phyloP scores from a whole-genome alignment of 106 monocot genomes.

The Platanthera guangdongensis region DNA sequence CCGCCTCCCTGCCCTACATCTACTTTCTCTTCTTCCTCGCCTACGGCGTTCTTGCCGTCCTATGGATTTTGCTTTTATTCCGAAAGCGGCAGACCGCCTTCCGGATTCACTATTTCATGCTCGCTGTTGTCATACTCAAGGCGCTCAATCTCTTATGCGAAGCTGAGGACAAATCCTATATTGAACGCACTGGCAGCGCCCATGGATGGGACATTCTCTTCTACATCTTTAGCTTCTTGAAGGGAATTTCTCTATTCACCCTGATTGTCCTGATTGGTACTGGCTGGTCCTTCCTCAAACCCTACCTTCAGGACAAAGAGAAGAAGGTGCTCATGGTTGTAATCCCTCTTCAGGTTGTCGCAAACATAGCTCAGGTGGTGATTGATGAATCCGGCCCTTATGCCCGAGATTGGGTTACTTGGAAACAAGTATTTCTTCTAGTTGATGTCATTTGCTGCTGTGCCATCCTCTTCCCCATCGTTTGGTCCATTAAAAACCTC shows the following conservation, averaged over 20 bases:
- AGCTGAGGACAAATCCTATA: slow-evolving; percentile 76
- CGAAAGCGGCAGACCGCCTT: slow-evolving; percentile 50
- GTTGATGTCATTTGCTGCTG: slow-evolving; percentile 43
- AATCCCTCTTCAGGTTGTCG: slow-evolving; percentile 44
- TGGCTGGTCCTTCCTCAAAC: slow-evolving; percentile 90
- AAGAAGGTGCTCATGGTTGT: slow-evolving; percentile 48
- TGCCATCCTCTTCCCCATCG: slow-evolving; percentile 42
- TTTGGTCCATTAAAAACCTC: slow-evolving; percentile 43
- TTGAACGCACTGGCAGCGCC: slow-evolving; percentile 65
- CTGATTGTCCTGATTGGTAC: slow-evolving; percentile 84
- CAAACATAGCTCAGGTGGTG: slow-evolving; percentile 36
- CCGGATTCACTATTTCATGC: slow-evolving; percentile 88
- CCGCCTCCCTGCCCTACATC: slow-evolving; percentile 40
- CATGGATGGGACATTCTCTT: slow-evolving; percentile 95
- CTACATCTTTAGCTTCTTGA: slow-evolving; percentile 89
- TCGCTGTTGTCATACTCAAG: slow-evolving; percentile 66
- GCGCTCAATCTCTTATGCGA: slow-evolving; percentile 68
- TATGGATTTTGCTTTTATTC: slow-evolving; percentile 46
- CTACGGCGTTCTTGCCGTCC: slow-evolving; percentile 34
- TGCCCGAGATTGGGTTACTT: slow-evolving; percentile 19
- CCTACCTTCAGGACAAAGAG: slow-evolving; percentile 40
- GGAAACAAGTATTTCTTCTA: slow-evolving; percentile 39
- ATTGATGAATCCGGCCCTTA: slow-evolving; percentile 35
- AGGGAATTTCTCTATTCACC: slow-evolving; percentile 76
- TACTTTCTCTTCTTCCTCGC: slow-evolving; percentile 50